These are phyloP conservation scores for Chamaecyparis obtusa DNA, from an alignment of 75 land plant genomes.

Conservation along the genomic window DNA sequence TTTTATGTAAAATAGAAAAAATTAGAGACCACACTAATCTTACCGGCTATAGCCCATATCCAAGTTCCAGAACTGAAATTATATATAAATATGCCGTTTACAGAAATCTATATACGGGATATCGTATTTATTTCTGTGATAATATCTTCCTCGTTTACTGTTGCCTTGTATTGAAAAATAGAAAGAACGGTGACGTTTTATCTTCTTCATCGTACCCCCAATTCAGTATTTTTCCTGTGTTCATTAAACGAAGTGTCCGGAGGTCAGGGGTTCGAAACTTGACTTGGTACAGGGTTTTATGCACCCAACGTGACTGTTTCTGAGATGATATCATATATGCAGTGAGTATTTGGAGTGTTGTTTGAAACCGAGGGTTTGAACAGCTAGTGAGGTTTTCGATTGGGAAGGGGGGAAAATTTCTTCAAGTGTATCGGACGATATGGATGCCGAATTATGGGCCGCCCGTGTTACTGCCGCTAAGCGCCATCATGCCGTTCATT, in stretches of 20 bases:
- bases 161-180: not conserved
- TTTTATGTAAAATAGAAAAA: not conserved
- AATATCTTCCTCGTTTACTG: not conserved
- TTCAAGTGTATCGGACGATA: constrained; percentile 5
- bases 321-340: not conserved
- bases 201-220: not conserved
- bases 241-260: not conserved
- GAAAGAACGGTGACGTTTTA: not conserved
- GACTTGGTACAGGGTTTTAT: not conserved
- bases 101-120: not conserved
- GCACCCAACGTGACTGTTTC: not conserved
- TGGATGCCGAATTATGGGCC: constrained; percentile 47
- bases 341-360: not conserved
- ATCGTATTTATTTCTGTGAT: not conserved
- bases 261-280: constrained; percentile 3
- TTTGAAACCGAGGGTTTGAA: not conserved
- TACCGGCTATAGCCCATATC: not conserved
- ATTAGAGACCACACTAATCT: not conserved
- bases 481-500: constrained; percentile 36
- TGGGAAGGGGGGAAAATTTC: not conserved
- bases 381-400: not conserved
- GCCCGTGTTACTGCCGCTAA: constrained; percentile 31
- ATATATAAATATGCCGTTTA: not conserved
- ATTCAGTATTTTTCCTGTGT: no score
- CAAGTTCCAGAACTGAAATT: not conserved